Percentiles rank a stretch among this genome's conserved stretches.
Evolutionary conservation across 495 filamentous ascomycete species (phyloP).

Genomic region (Tricharina praecox): DNA sequence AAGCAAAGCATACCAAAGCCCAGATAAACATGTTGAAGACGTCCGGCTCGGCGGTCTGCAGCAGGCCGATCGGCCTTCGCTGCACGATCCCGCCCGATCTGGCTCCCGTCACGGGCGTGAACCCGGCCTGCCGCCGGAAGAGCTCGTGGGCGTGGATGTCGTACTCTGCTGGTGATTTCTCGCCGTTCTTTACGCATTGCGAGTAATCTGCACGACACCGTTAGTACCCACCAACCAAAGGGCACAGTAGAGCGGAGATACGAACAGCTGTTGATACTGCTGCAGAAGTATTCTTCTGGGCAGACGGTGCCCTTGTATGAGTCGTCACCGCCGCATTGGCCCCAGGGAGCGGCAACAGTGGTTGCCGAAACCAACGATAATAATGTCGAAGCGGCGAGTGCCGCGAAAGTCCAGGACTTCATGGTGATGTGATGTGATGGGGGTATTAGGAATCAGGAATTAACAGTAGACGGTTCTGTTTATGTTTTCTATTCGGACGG

Average conservation of each 20-base stretch:
- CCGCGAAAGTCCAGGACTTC: not conserved
- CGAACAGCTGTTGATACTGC: not conserved
- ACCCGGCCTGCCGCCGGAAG: not conserved
- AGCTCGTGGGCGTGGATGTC: not conserved
- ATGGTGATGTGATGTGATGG: no score
- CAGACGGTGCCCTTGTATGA: not conserved
- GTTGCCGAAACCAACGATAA: no score
- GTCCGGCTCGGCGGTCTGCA: constrained; percentile 14
- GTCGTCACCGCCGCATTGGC: not conserved
- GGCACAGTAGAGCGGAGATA: not conserved
- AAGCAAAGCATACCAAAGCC: constrained; percentile 4
- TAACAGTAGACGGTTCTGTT: not conserved
- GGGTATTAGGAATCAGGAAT: not conserved
- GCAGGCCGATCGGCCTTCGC: constrained; percentile 4
- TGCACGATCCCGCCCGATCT: not conserved
- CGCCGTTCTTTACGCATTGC: not conserved
- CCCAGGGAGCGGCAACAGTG: not conserved
- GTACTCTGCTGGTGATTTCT: not conserved
- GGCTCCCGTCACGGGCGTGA: constrained; percentile 1
- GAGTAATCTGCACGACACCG: not conserved
- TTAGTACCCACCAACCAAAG: not conserved
- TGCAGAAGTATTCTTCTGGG: not conserved
- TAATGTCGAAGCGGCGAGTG: not conserved
- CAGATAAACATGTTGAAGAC: constrained; percentile 28
- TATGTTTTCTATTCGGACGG: no score